A percentile compares a stretch with the other conserved stretches of the same genome.
Conservation (phyloP, 2,329 filamentous ascomycete genomes). For the Verticillium isaacii region DNA sequence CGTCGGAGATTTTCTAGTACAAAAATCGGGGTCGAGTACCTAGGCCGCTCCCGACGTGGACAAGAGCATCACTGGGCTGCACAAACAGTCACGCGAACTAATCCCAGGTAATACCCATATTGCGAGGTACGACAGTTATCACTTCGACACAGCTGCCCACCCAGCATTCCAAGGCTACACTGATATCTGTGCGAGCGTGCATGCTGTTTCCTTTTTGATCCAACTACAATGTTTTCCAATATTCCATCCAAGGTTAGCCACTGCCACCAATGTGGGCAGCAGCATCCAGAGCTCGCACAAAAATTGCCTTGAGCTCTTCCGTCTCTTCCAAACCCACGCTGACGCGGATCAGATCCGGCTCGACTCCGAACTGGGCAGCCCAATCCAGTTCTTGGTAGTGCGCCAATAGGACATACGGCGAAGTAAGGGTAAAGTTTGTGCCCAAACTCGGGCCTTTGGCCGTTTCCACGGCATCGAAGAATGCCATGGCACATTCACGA, state of each 20-base stretch:
- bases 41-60: no score
- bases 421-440: conserved; percentile 92
- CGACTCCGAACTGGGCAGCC: conserved; percentile 77
- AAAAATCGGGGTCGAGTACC: no score
- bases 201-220: not conserved
- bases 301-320: conserved; percentile 55
- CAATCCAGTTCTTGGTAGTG: conserved; percentile 93
- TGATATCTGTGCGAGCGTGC: not conserved
- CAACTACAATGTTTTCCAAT: not conserved
- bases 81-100: no score
- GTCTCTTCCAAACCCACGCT: conserved; percentile 87
- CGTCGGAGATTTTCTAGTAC: no score
- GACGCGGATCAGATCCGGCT: conserved; percentile 74
- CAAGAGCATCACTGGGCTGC: no score
- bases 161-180: no score
- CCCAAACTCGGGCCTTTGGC: conserved; percentile 92
- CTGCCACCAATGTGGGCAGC: conserved; percentile 25
- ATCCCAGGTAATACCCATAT: no score
- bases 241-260: not conserved
- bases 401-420: conserved; percentile 85
- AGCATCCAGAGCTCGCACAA: conserved; percentile 66
- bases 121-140: no score
- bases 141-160: no score
- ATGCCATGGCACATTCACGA: conserved; percentile 66
- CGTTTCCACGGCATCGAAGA: conserved; percentile 82